These are phyloP conservation scores for Corylus heterophylla DNA, from an alignment of 306 rosid genomes.

Conservation along the genomic window DNA sequence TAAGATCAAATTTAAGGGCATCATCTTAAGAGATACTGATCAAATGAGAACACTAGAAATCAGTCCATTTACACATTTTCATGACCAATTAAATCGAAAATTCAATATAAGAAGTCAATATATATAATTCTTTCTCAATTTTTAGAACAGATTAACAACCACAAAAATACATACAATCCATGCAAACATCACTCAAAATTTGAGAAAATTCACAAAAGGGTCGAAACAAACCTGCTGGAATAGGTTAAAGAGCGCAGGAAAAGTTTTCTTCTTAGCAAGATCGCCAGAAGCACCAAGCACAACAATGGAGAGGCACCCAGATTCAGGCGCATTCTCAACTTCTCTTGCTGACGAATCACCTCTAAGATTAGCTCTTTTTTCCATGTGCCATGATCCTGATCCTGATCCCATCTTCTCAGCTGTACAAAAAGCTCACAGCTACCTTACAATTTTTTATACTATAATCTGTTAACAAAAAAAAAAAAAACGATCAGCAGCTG, in stretches of 20 bases:
- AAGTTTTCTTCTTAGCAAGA: conserved; percentile 98
- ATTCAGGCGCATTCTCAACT: conserved; percentile 49
- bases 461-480: conserved; percentile 11
- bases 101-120: background rate
- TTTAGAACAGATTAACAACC: background rate
- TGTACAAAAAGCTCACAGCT: conserved; percentile 19
- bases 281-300: conserved; percentile 99
- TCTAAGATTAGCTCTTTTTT: conserved; percentile 34
- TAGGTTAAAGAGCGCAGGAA: conserved; percentile 89
- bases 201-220: background rate
- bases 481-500: background rate
- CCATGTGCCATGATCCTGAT: conserved; percentile 61
- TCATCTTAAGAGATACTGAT: background rate
- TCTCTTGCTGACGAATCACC: conserved; percentile 49
- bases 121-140: background rate
- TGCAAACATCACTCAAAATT: background rate
- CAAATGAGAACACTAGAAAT: background rate
- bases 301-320: conserved; percentile 70
- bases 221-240: conserved; percentile 61
- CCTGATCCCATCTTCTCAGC: conserved; percentile 46
- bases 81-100: background rate
- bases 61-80: background rate
- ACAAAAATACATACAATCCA: conserved; percentile 4
- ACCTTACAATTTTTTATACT: conserved; percentile 19
- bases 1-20: background rate